Evolutionary conservation across 441 rosid genomes (phyloP).

Genomic region (Gossypium armourianum): DNA sequence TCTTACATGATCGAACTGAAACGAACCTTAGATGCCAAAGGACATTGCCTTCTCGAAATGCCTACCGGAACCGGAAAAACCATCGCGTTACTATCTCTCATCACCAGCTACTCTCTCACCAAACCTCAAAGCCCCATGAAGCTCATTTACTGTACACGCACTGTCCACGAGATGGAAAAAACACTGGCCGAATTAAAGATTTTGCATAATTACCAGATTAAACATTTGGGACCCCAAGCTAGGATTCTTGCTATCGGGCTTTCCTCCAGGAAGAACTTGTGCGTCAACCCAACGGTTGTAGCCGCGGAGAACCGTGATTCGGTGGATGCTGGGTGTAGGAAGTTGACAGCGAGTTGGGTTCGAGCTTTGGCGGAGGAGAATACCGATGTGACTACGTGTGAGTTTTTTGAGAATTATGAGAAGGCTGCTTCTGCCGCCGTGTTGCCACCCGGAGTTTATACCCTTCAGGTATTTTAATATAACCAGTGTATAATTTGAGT

Average conservation of each 20-base stretch:
- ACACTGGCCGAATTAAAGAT: slow-evolving; percentile 72
- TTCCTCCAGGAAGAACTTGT: slow-evolving; percentile 79
- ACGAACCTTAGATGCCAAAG: slow-evolving; percentile 81
- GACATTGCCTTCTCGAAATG: slow-evolving; percentile 97
- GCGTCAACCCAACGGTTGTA: slow-evolving; percentile 61
- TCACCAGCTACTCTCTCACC: slow-evolving; percentile 65
- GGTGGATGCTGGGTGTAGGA: slow-evolving; percentile 83
- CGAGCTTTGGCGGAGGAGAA: slow-evolving; percentile 61
- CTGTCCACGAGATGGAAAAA: slow-evolving; percentile 97
- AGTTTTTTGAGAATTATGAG: slow-evolving; percentile 73
- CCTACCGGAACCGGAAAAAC: slow-evolving; percentile 95
- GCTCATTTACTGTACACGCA: slow-evolving; percentile 87
- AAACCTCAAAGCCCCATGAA: slow-evolving; percentile 59
- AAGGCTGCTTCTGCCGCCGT: slow-evolving; percentile 56
- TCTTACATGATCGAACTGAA: slow-evolving; percentile 83
- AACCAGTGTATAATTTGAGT: too few relatives aligned
- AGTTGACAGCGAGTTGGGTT: slow-evolving; percentile 83
- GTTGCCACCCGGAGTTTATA: slow-evolving; percentile 89
- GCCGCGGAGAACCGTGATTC: slow-evolving; percentile 82
- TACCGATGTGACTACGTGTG: slow-evolving; percentile 59
- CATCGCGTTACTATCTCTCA: slow-evolving; percentile 76
- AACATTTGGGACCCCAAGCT: slow-evolving; percentile 56
- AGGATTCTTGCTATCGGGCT: slow-evolving; percentile 65
- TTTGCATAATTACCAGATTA: slow-evolving; percentile 57
- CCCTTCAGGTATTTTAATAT: slow-evolving; percentile 46